Conservation (phyloP, 495 filamentous ascomycete genomes). For the Xanthoparmelia taractica region DNA sequence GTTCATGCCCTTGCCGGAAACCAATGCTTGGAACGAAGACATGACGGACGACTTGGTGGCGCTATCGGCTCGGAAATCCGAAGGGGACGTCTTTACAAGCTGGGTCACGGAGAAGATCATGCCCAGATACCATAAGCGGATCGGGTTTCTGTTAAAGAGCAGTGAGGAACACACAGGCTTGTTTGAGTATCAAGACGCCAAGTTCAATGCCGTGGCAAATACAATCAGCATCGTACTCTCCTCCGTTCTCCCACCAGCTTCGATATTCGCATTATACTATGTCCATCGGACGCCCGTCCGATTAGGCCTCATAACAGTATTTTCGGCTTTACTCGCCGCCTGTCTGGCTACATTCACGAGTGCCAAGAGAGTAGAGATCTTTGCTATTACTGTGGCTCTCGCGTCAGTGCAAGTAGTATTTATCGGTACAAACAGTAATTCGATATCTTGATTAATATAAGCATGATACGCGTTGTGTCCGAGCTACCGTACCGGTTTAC, state of each 20-base stretch:
- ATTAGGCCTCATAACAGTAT: slow-evolving; percentile 31
- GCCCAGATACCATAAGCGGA: slow-evolving; percentile 8
- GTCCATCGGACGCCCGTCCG: slow-evolving; percentile 23
- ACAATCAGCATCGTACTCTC: slow-evolving; percentile 29
- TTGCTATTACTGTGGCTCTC: slow-evolving; percentile 31
- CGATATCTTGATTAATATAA: not conserved
- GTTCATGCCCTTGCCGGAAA: slow-evolving; percentile 17
- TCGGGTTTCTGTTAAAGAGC: slow-evolving; percentile 8
- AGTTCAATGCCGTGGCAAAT: slow-evolving; percentile 13
- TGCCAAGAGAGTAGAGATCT: slow-evolving; percentile 30
- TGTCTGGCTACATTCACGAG: slow-evolving; percentile 28
- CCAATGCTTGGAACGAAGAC: slow-evolving; percentile 17
- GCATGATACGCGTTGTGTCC: not conserved
- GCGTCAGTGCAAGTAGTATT: slow-evolving; percentile 18
- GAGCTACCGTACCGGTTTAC: not conserved
- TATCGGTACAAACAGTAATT: slow-evolving; percentile 10
- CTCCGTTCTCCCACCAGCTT: slow-evolving; percentile 29
- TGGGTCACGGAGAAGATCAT: slow-evolving; percentile 19
- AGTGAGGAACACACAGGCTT: not conserved
- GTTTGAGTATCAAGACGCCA: slow-evolving; percentile 4
- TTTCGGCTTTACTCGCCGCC: slow-evolving; percentile 29
- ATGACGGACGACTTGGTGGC: slow-evolving; percentile 16
- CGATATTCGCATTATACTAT: slow-evolving; percentile 32
- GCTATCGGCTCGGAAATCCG: slow-evolving; percentile 16
- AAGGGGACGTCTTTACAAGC: slow-evolving; percentile 21